Base-by-base conservation (phyloP, 176 grass and related monocot species). In the Echinochloa phyllopogon region DNA sequence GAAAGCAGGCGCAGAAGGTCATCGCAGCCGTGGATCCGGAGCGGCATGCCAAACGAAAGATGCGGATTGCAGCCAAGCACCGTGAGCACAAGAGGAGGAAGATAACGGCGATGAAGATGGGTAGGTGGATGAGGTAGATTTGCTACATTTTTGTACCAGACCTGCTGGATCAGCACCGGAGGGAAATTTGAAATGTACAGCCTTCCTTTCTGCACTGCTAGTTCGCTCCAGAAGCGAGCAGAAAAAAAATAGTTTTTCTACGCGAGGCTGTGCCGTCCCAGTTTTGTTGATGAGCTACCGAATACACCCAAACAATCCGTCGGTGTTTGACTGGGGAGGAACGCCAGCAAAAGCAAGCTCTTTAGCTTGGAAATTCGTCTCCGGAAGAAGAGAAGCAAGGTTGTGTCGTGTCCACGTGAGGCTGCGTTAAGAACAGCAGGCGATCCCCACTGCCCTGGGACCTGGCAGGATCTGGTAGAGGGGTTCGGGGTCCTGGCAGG, bases 41-140 rank as follows among this genome's bases (percentile, higher is more conserved):
- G 48, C 93, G 91, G 42, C 85, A 90, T 14, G 96, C 93, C 42
- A 95, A 98, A 81, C 91, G 91, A 58, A 98, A 98, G 86, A 52
- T 89, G 62, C 93, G 86, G 0, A 33, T 91, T 1, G 80, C 93
- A 7, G 81, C 77, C 2, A 96, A 96, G 86, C 87, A 98, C 81
- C 67, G 83, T 17, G 91, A 69, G 20, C 83, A 94, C 84, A 96
- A 96, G 96, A 92, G 77, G 66, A 85, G 91, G 70, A 99, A 94
- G 78, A 86, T 96, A 43, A 87, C 72, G 72, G 69, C 80, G 29
- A 89, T 99, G 93, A 99, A 94, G 82, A 86, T 92, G 82, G 89
- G 81, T 55, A 89, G 65, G 81, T 92, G 93, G 91, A 44, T 75
- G 77, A 88, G 93, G 75, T 95, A 94, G 79, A 56, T 59, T 61